Evolutionary conservation across 108 stramenopile species (phyloP).

Genomic region (Cyclostephanos invisitatus): DNA sequence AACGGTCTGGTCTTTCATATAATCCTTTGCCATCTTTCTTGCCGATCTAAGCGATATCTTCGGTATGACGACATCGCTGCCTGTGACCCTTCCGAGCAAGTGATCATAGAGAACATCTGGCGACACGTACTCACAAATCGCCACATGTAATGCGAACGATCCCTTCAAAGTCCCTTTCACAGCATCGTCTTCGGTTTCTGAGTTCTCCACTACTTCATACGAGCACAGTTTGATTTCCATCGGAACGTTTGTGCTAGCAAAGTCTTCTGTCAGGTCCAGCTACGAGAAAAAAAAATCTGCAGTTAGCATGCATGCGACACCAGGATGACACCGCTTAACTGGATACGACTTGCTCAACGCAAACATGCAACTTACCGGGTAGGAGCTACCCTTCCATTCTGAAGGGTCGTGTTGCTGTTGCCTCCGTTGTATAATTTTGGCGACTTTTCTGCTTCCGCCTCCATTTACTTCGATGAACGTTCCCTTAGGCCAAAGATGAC

Average conservation of each 20-base stretch:
- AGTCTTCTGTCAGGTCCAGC: slow-evolving; percentile 55
- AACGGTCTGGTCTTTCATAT: slow-evolving; percentile 36
- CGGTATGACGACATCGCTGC: slow-evolving; percentile 34
- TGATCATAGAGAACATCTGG: slow-evolving; percentile 43
- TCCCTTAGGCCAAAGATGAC: slow-evolving; percentile 83
- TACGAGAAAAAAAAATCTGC: neutral
- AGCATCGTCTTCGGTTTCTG: neutral
- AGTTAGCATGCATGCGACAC: neutral
- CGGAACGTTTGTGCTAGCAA: slow-evolving; percentile 22
- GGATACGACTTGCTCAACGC: neutral
- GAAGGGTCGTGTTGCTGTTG: slow-evolving; percentile 65
- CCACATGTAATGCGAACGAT: slow-evolving; percentile 52
- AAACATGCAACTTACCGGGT: slow-evolving; percentile 5
- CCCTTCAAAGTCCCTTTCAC: slow-evolving; percentile 19
- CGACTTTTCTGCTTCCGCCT: slow-evolving; percentile 1
- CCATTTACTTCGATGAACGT: slow-evolving; percentile 55
- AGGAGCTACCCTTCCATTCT: slow-evolving; percentile 63
- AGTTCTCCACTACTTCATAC: slow-evolving; percentile 43
- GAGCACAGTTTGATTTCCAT: slow-evolving; percentile 42
- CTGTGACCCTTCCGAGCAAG: slow-evolving; percentile 30
- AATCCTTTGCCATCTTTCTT: slow-evolving; percentile 45
- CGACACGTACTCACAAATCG: slow-evolving; percentile 54
- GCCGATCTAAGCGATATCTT: slow-evolving; percentile 27
- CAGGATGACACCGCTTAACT: neutral
- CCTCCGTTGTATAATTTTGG: slow-evolving; percentile 57